Conservation (phyloP, 140 eudicot genomes). For the Flaveria floridana region DNA sequence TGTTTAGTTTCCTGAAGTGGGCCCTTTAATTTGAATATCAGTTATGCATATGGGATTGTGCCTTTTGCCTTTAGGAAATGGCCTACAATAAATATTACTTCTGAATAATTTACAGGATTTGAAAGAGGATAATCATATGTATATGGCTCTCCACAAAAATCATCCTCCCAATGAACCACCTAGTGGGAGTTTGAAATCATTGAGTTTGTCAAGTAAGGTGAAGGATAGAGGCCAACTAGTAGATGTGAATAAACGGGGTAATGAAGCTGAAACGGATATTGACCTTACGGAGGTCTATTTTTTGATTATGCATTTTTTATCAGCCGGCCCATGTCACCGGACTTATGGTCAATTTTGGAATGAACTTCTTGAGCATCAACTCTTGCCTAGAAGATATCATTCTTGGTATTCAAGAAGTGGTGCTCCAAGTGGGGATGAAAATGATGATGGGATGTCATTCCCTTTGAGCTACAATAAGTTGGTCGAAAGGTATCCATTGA, state of each 20-base stretch:
- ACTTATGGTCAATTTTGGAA: conserved; percentile 96
- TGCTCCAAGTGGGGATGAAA: conserved; percentile 73
- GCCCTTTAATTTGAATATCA: conserved; percentile 34
- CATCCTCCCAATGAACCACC: conserved; percentile 54
- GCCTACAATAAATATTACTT: background rate
- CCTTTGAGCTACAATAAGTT: conserved; percentile 83
- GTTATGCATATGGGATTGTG: conserved; percentile 29
- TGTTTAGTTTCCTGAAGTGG: conserved; percentile 17
- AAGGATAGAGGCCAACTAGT: conserved; percentile 49
- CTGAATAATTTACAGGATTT: conserved; percentile 24
- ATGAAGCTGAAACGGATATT: conserved; percentile 56
- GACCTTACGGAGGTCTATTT: conserved; percentile 87
- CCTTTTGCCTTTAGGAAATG: conserved; percentile 9
- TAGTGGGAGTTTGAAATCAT: conserved; percentile 50
- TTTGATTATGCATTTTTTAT: conserved; percentile 88
- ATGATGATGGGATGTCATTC: conserved; percentile 84
- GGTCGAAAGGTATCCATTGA: conserved; percentile 64
- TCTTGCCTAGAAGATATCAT: conserved; percentile 90
- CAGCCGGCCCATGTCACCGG: conserved; percentile 93
- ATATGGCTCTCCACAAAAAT: conserved; percentile 82
- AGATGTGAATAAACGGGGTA: conserved; percentile 41
- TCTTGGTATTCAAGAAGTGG: conserved; percentile 97
- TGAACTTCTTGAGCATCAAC: conserved; percentile 93
- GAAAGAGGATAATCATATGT: conserved; percentile 34
- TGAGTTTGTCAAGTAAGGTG: conserved; percentile 51